A percentile compares a stretch with the other conserved stretches of the same genome.
phyloP scores from a whole-genome alignment of 257 asterid species.

The Buddleja alternifolia region DNA sequence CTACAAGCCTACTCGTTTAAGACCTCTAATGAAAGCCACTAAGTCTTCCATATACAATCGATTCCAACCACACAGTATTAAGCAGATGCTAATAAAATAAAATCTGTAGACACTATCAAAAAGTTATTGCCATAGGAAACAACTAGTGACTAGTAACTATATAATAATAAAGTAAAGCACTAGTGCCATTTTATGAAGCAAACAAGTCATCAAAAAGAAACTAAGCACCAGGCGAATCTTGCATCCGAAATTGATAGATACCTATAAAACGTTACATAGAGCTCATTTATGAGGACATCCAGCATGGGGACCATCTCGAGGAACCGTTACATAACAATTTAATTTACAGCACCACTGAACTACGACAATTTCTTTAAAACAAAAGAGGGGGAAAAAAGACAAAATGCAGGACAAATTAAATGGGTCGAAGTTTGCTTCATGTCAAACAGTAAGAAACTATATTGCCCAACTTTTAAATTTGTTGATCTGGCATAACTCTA shows the following conservation, averaged over 20 bases:
- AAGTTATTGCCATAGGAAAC: background rate
- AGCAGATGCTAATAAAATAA: background rate
- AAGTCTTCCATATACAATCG: too few species aligned
- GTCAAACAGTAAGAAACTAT: background rate
- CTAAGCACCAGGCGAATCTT: conserved; percentile 5
- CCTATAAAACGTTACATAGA: background rate
- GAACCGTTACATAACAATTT: too few species aligned
- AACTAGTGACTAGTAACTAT: background rate
- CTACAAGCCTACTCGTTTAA: too few species aligned
- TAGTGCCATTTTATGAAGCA: background rate
- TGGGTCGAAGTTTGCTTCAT: background rate
- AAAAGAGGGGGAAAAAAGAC: background rate
- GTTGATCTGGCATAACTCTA: too few species aligned
- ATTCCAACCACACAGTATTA: background rate
- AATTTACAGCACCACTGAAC: background rate
- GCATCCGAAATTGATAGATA: conserved; percentile 1
- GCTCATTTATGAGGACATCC: conserved; percentile 6
- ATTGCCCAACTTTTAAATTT: background rate
- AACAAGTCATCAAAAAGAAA: background rate
- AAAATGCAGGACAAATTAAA: background rate
- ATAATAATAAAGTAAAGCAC: conserved; percentile 1
- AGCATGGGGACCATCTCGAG: too few species aligned
- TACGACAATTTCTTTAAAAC: conserved; percentile 2
- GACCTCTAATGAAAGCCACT: too few species aligned
- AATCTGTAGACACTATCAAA: conserved; percentile 6